Percentiles rank a stretch among this genome's conserved stretches.
Conservation (phyloP, 1,139 yeast genomes). For the Saccharomyces hybrid region DNA sequence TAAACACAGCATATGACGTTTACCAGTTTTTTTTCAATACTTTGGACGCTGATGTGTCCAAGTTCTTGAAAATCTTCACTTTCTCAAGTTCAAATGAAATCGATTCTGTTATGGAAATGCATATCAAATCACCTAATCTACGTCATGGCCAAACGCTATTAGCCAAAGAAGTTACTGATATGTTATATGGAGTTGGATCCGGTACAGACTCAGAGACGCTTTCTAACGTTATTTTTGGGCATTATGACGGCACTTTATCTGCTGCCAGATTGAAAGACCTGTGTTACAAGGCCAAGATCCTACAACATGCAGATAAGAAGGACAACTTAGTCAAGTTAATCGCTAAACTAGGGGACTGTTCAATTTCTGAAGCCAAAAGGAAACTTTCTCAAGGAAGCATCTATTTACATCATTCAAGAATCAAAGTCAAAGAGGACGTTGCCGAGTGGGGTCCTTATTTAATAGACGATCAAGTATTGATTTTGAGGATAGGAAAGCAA, state of each 20-base stretch:
- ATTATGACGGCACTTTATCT: conserved; percentile 40
- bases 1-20: conserved; percentile 74
- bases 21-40: conserved; percentile 80
- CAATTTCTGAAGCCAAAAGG: conserved; percentile 55
- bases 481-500: conserved; percentile 71
- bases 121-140: conserved; percentile 48
- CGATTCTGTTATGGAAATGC: conserved; percentile 43
- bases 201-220: conserved; percentile 60
- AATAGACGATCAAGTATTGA: conserved; percentile 51
- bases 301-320: conserved; percentile 35
- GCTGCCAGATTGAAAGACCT: conserved; percentile 51
- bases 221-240: conserved; percentile 58
- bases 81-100: conserved; percentile 60
- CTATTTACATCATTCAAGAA: conserved; percentile 55
- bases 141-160: conserved; percentile 68
- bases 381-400: conserved; percentile 67
- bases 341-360: conserved; percentile 33
- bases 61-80: conserved; percentile 68
- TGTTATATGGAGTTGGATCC: conserved; percentile 71
- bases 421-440: conserved; percentile 40
- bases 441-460: conserved; percentile 42
- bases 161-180: conserved; percentile 79
- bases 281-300: conserved; percentile 54
- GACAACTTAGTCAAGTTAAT: conserved; percentile 32
- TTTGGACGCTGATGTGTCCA: conserved; percentile 68